phyloP scores from a whole-genome alignment of 768 basidiomycete genomes.

The Polyporus arcularius region DNA sequence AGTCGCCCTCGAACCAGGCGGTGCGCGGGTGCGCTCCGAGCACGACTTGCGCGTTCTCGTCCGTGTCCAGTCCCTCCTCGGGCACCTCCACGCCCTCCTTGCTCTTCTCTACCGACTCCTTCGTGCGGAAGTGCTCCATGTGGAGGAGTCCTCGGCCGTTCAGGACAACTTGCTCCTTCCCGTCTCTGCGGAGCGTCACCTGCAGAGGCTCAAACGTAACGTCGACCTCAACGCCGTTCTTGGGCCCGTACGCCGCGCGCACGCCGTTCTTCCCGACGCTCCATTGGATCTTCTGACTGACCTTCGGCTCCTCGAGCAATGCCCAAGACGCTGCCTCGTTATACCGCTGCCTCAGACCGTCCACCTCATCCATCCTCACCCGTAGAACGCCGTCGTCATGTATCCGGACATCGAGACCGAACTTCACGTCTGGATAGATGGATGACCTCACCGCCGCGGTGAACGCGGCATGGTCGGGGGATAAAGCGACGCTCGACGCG shows the following conservation, averaged over 20 bases:
- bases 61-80: slow-evolving; percentile 37
- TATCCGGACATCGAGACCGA: slow-evolving; percentile 78
- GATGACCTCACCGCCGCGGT: slow-evolving; percentile 76
- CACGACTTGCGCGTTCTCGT: slow-evolving; percentile 46
- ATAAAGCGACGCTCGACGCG: slow-evolving; percentile 51
- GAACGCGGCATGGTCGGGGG: slow-evolving; percentile 59
- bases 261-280: slow-evolving; percentile 62
- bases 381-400: slow-evolving; percentile 88
- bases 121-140: slow-evolving; percentile 95
- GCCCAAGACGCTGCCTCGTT: slow-evolving; percentile 94
- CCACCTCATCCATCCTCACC: slow-evolving; percentile 90
- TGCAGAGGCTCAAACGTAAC: slow-evolving; percentile 77
- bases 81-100: slow-evolving; percentile 36
- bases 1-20: slow-evolving; percentile 89
- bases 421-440: slow-evolving; percentile 83
- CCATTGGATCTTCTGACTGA: slow-evolving; percentile 66
- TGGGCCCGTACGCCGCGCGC: slow-evolving; percentile 63
- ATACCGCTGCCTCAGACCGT: slow-evolving; percentile 79
- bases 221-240: slow-evolving; percentile 62
- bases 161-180: slow-evolving; percentile 82
- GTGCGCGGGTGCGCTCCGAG: slow-evolving; percentile 46
- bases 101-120: slow-evolving; percentile 46
- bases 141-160: slow-evolving; percentile 91
- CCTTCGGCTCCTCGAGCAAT: slow-evolving; percentile 67
- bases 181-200: slow-evolving; percentile 69